phyloP scores from a whole-genome alignment of 306 rosid species.

The Crotalaria pallida region DNA sequence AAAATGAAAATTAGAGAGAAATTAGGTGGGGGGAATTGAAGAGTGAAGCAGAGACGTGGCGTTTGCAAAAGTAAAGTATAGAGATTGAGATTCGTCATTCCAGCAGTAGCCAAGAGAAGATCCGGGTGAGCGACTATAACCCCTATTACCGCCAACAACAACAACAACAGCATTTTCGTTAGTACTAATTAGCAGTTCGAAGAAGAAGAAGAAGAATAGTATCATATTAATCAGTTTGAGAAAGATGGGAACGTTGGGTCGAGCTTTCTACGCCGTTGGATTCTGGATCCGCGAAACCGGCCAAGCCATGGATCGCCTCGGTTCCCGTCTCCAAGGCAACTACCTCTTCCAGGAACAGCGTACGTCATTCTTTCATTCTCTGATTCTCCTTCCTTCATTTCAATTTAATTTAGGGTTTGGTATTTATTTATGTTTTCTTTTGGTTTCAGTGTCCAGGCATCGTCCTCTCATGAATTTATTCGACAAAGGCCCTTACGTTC shows the following conservation, averaged over 20 bases:
- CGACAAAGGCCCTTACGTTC: slow-evolving; percentile 67
- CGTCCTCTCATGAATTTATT: slow-evolving; percentile 86
- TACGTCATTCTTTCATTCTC: slow-evolving; percentile 14
- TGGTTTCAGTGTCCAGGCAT: slow-evolving; percentile 81
- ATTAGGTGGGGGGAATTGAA: too few species aligned
- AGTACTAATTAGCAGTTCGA: too few species aligned
- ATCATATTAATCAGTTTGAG: not conserved
- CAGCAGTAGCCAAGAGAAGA: too few species aligned
- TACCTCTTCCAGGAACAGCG: slow-evolving; percentile 86
- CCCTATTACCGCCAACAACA: too few species aligned
- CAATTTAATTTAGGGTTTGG: slow-evolving; percentile 19
- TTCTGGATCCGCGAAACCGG: slow-evolving; percentile 98
- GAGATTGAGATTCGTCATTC: too few species aligned
- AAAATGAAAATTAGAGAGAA: too few species aligned
- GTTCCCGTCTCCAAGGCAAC: slow-evolving; percentile 83
- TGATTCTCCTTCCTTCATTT: not conserved
- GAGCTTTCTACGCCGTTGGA: slow-evolving; percentile 83
- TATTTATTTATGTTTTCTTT: not conserved
- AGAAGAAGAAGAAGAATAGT: too few species aligned
- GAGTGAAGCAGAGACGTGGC: not conserved
- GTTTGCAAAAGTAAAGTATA: not conserved
- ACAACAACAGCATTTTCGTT: too few species aligned
- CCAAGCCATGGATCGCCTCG: slow-evolving; percentile 93
- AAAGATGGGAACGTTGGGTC: slow-evolving; percentile 76
- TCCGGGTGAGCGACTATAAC: too few species aligned